phyloP scores from a whole-genome alignment of 2,329 filamentous ascomycete genomes.

The Colletotrichum plurivorum region DNA sequence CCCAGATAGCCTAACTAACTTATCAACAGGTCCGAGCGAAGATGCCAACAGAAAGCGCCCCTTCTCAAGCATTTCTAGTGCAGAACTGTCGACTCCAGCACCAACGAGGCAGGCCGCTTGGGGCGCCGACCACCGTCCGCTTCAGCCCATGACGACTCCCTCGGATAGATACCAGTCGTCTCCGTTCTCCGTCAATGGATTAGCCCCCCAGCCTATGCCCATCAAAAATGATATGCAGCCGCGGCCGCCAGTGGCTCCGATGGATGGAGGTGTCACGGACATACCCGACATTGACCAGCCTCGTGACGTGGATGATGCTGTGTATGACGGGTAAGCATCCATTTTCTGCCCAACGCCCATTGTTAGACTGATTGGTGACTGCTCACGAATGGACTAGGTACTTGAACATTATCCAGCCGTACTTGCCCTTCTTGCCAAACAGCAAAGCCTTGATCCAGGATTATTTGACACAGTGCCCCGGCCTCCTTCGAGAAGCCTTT shows the following conservation, averaged over 20 bases:
- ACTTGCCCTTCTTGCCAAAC: conserved; percentile 75
- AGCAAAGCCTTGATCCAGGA: conserved; percentile 69
- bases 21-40: conserved; percentile 37
- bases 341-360: not conserved
- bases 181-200: conserved; percentile 55
- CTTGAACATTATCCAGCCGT: conserved; percentile 74
- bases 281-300: conserved; percentile 51
- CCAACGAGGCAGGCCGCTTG: conserved; percentile 61
- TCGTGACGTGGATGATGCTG: conserved; percentile 59
- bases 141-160: conserved; percentile 56
- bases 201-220: conserved; percentile 62
- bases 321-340: conserved; percentile 60
- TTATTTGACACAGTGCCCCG: conserved; percentile 69
- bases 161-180: conserved; percentile 47
- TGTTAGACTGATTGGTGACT: not conserved
- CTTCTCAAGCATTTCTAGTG: conserved; percentile 53
- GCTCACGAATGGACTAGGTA: conserved; percentile 62
- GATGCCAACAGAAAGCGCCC: conserved; percentile 50
- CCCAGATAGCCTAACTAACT: conserved; percentile 23
- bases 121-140: conserved; percentile 62
- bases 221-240: conserved; percentile 55
- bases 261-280: conserved; percentile 54
- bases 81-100: conserved; percentile 51
- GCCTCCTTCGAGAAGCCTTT: conserved; percentile 74
- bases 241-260: conserved; percentile 51